Percentiles rank a stretch among this genome's conserved stretches.
These are phyloP conservation scores for Aegilops sharonensis DNA, from an alignment of 176 grass and related monocot genomes.

Conservation along the genomic window DNA sequence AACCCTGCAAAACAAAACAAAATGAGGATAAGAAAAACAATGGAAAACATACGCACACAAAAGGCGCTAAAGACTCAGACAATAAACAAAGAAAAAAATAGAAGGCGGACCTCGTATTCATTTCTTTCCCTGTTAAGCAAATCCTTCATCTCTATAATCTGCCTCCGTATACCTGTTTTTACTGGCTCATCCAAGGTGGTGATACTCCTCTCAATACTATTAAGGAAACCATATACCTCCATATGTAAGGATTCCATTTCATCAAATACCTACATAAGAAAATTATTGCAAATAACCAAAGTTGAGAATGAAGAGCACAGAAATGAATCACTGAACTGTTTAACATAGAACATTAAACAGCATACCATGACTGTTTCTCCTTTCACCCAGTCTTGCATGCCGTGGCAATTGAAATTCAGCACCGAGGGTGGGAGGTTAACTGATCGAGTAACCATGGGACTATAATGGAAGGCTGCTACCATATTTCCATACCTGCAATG, in stretches of 20 bases:
- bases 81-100: constrained; percentile 23
- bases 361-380: constrained; percentile 72
- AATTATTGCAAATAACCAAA: constrained; percentile 25
- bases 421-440: constrained; percentile 69
- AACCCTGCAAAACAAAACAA: constrained; percentile 38
- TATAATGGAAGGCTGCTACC: constrained; percentile 85
- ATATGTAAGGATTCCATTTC: constrained; percentile 62
- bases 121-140: constrained; percentile 69
- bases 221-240: constrained; percentile 64
- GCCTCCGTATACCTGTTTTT: constrained; percentile 46
- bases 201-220: constrained; percentile 55
- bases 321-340: constrained; percentile 16
- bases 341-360: constrained; percentile 28
- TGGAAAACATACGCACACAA: background rate
- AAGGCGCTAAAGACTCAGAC: background rate
- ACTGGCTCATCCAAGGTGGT: constrained; percentile 44
- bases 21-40: background rate
- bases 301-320: constrained; percentile 12
- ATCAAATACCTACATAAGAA: constrained; percentile 55
- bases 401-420: constrained; percentile 60
- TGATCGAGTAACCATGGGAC: constrained; percentile 69
- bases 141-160: constrained; percentile 67
- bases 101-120: constrained; percentile 66
- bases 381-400: constrained; percentile 73
- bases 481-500: constrained; percentile 78